Base-by-base conservation (phyloP, 495 filamentous ascomycete genomes). In the Penicillium pulvis region DNA sequence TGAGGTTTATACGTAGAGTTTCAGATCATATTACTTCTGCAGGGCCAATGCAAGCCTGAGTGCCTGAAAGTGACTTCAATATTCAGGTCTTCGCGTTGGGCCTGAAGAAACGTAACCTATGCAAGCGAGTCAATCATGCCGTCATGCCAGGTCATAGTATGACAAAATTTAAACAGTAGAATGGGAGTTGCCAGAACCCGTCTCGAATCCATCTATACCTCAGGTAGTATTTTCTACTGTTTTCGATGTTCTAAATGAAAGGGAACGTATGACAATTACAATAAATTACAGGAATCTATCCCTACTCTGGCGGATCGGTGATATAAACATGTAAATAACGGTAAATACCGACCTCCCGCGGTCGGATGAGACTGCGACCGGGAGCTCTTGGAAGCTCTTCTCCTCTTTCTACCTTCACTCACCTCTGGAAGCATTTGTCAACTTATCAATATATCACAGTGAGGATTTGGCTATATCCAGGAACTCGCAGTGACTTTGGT, bases 31-130 rank as follows among this genome's bases (percentile, higher is more conserved):
- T 33, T 56, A 9, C 44, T 30, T 36, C 35, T 58, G 56, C 60
- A 58, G 54, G 51, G 44, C 53, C 44, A 30, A 61, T 66, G 63
- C 63, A 63, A 63, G 60, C 60, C 63, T 57, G 44, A 45, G 44
- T 63, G 66, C 63, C 66, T 68, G 60, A 68, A 53, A 9, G 2
- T 14, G 33, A 36, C 9, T 36, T 3, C 8, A 36, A 36, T 36
- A 0, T 12, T 31, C 30, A 41, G 33, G 45, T 42, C 51, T 26
- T 43, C 44, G 45, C 35, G 45, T 67, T 53, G 56, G 58, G 58
- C 61, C 36, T 54, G 16, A 58, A 50, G 48, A 2, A 59, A 55
- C 51, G 53, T 49, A 63, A 55, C 46, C 11, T 9, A 56, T 16
- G 31, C 33, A 36, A 20, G 28, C 12, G 23, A 35, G 26, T 20